A percentile compares a stretch with the other conserved stretches of the same genome.
These are phyloP conservation scores for Neurospora crassa DNA, from an alignment of 2,329 filamentous ascomycete genomes.

Conservation along the genomic window DNA sequence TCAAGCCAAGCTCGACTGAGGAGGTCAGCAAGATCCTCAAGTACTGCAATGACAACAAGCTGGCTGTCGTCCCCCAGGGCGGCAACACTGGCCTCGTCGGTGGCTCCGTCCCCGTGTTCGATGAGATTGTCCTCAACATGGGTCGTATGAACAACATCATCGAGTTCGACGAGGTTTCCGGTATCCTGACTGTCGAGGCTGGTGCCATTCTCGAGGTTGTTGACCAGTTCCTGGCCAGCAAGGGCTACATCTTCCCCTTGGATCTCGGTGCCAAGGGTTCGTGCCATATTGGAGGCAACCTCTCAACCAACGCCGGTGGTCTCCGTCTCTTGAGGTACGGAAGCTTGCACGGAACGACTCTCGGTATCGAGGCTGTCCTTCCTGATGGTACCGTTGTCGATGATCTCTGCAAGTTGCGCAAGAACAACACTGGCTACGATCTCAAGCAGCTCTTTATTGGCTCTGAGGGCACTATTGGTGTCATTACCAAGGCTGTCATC, in stretches of 20 bases:
- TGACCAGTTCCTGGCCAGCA: slow-evolving; percentile 76
- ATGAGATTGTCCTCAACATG: slow-evolving; percentile 92
- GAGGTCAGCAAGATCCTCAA: slow-evolving; percentile 85
- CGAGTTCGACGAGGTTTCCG: slow-evolving; percentile 88
- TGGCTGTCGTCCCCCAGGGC: slow-evolving; percentile 93
- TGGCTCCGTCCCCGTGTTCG: slow-evolving; percentile 92
- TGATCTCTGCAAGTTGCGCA: slow-evolving; percentile 77
- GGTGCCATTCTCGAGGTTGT: slow-evolving; percentile 85
- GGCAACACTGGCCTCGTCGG: slow-evolving; percentile 95
- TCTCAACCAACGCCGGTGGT: slow-evolving; percentile 91
- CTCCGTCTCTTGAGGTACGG: slow-evolving; percentile 85
- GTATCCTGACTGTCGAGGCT: slow-evolving; percentile 80
- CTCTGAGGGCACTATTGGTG: slow-evolving; percentile 86
- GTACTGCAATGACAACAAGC: slow-evolving; percentile 88
- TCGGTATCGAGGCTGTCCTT: slow-evolving; percentile 87
- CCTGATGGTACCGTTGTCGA: slow-evolving; percentile 89
- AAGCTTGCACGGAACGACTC: slow-evolving; percentile 83
- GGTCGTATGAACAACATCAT: slow-evolving; percentile 83
- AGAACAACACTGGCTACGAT: slow-evolving; percentile 99
- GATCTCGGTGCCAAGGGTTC: slow-evolving; percentile 97
- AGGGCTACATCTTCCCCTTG: slow-evolving; percentile 82
- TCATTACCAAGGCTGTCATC: slow-evolving; percentile 85
- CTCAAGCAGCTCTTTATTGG: slow-evolving; percentile 96
- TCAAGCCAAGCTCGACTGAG: slow-evolving; percentile 76
- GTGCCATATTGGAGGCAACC: slow-evolving; percentile 92